A percentile compares a stretch with the other conserved stretches of the same genome.
Conservation (phyloP, 2,329 filamentous ascomycete genomes). For the Apiospora kogelbergensis region DNA sequence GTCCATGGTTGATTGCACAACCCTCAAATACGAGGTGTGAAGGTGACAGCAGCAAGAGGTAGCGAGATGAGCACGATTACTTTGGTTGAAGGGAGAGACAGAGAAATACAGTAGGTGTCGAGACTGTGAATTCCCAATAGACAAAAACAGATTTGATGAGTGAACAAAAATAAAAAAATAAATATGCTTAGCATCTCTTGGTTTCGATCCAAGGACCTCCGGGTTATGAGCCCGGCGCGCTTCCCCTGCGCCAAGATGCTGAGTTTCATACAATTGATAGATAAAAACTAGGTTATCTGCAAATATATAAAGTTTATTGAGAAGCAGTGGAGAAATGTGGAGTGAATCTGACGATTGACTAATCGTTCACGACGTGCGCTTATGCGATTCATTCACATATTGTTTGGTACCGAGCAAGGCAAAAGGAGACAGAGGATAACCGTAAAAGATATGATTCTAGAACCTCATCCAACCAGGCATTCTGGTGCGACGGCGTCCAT, state of each 20-base stretch:
- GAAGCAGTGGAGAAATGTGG: no score
- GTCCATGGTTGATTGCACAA: background rate
- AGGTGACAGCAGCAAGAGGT: background rate
- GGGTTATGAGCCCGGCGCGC: slow-evolving; percentile 29
- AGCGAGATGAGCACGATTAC: no score
- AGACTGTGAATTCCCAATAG: no score
- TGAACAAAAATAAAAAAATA: background rate
- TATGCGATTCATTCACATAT: background rate
- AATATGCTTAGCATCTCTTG: slow-evolving; percentile 21
- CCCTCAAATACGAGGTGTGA: background rate
- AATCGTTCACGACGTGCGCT: no score
- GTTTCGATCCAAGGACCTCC: slow-evolving; percentile 28
- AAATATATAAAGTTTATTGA: background rate
- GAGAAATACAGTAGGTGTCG: no score
- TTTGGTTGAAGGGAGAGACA: background rate
- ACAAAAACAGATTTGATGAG: no score
- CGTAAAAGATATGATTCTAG: background rate
- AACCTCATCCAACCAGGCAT: background rate
- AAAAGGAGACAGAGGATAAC: background rate
- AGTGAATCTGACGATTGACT: no score
- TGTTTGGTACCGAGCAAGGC: background rate
- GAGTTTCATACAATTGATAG: background rate
- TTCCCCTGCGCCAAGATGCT: slow-evolving; percentile 28
- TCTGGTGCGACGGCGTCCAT: background rate
- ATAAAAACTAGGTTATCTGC: accelerated